Conservation (phyloP, 2,329 filamentous ascomycete genomes). For the Talaromyces verruculosus region DNA sequence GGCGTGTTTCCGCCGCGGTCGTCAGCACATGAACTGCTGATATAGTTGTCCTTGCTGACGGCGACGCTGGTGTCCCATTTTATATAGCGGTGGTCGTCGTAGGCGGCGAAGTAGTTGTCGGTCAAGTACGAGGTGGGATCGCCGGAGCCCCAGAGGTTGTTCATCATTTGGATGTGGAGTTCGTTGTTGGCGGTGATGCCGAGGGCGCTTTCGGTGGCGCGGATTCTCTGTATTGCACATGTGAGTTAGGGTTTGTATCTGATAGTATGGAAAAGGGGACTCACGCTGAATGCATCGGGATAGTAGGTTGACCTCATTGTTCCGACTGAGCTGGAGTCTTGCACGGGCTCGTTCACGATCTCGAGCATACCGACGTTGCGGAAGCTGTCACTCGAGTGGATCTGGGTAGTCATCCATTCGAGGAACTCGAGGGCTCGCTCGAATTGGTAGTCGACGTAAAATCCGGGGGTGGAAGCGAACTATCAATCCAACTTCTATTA, state of each 20-base stretch:
- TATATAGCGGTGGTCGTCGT: constrained; percentile 61
- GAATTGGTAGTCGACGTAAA: constrained; percentile 60
- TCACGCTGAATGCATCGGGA: constrained; percentile 45
- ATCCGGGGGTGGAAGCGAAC: constrained; percentile 47
- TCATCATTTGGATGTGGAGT: constrained; percentile 58
- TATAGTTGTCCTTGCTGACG: constrained; percentile 51
- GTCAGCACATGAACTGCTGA: constrained; percentile 52
- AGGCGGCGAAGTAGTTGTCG: constrained; percentile 49
- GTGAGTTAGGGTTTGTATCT: neutral
- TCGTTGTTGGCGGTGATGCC: constrained; percentile 44
- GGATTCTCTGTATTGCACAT: constrained; percentile 42
- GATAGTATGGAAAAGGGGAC: neutral
- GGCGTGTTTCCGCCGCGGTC: constrained; percentile 48
- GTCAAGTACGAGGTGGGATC: constrained; percentile 52
- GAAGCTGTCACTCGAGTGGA: constrained; percentile 52
- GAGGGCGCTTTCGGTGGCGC: constrained; percentile 49
- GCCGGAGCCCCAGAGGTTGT: constrained; percentile 57
- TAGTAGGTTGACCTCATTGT: constrained; percentile 50
- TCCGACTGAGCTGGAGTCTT: constrained; percentile 35
- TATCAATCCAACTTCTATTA: constrained; percentile 21
- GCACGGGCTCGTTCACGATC: constrained; percentile 59
- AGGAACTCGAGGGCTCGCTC: constrained; percentile 57
- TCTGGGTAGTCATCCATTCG: constrained; percentile 55
- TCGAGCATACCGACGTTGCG: constrained; percentile 60
- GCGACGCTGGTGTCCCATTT: constrained; percentile 53